Percentiles rank a stretch among this genome's conserved stretches.
phyloP scores from a whole-genome alignment of 495 filamentous ascomycete genomes.

The Neurospora intermedia region DNA sequence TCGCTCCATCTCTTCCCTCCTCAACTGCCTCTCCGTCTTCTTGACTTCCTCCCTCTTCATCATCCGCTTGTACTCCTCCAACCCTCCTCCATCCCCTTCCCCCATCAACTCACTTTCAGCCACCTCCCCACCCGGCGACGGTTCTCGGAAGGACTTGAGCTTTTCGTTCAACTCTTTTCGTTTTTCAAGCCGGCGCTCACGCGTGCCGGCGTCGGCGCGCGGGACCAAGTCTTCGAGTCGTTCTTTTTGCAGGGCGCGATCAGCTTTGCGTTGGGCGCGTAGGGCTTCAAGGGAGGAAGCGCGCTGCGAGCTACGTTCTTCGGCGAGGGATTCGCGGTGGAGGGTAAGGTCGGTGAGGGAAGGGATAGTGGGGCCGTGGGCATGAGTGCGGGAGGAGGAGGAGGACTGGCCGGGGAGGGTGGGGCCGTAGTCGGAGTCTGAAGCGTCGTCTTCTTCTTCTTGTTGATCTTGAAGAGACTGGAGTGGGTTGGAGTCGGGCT shows the following conservation, averaged over 20 bases:
- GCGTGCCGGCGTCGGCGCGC: conserved; percentile 73
- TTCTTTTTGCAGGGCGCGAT: conserved; percentile 49
- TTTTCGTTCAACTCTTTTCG: conserved; percentile 43
- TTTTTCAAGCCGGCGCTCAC: conserved; percentile 82
- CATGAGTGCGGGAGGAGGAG: conserved; percentile 10
- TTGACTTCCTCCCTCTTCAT: conserved; percentile 44
- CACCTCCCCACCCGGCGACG: conserved; percentile 46
- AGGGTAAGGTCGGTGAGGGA: conserved; percentile 62
- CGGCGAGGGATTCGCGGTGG: conserved; percentile 36
- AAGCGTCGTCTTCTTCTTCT: conserved; percentile 35
- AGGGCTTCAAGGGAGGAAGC: conserved; percentile 41
- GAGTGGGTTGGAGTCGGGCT: neutral
- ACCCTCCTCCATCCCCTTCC: conserved; percentile 34
- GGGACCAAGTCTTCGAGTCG: conserved; percentile 71
- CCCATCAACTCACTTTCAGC: conserved; percentile 53
- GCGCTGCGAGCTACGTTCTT: conserved; percentile 31
- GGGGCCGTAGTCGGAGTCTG: conserved; percentile 65
- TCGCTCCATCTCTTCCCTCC: conserved; percentile 53
- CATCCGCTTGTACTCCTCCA: conserved; percentile 46
- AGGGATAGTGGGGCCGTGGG: conserved; percentile 63
- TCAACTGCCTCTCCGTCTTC: conserved; percentile 54
- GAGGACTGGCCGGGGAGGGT: conserved; percentile 36
- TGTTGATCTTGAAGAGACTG: neutral
- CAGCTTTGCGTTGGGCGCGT: conserved; percentile 47
- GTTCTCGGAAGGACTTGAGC: conserved; percentile 49